Evolutionary conservation across 1,139 yeast species (phyloP).

Genomic region (Debaryomycetaceae sp.): DNA sequence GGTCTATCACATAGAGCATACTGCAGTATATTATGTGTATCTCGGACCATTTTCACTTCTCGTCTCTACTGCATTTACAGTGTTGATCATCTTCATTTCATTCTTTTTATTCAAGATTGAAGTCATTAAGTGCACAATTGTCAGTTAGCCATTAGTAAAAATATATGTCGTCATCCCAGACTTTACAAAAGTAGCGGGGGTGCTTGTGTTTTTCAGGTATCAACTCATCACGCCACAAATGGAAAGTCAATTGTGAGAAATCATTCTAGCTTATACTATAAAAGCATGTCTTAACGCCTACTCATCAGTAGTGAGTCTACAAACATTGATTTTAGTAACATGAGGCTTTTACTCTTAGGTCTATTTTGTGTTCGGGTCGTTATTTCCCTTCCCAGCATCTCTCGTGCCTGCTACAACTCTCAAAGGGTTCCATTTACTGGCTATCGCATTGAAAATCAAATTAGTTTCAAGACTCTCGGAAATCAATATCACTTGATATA

Average conservation of each 20-base stretch:
- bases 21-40: neutral
- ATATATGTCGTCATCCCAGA: too few species aligned
- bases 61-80: neutral
- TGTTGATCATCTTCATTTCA: neutral
- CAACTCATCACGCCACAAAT: neutral
- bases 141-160: too few species aligned
- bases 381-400: neutral
- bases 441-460: conserved; percentile 28
- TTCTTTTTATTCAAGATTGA: neutral
- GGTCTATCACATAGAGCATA: neutral
- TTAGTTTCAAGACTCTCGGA: conserved; percentile 10
- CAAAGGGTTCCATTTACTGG: conserved; percentile 26
- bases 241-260: neutral
- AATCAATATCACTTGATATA: conserved; percentile 23
- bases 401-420: neutral
- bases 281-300: too few species aligned
- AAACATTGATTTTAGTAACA: neutral
- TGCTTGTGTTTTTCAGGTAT: neutral
- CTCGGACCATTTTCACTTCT: neutral
- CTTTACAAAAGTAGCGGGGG: too few species aligned
- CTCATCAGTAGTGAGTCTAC: too few species aligned
- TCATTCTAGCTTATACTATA: too few species aligned
- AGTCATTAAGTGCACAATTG: neutral
- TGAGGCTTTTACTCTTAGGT: neutral
- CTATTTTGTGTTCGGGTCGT: neutral